These are phyloP conservation scores for Dothiorella sarmentorum DNA, from an alignment of 2,329 filamentous ascomycete species.

Conservation along the genomic window DNA sequence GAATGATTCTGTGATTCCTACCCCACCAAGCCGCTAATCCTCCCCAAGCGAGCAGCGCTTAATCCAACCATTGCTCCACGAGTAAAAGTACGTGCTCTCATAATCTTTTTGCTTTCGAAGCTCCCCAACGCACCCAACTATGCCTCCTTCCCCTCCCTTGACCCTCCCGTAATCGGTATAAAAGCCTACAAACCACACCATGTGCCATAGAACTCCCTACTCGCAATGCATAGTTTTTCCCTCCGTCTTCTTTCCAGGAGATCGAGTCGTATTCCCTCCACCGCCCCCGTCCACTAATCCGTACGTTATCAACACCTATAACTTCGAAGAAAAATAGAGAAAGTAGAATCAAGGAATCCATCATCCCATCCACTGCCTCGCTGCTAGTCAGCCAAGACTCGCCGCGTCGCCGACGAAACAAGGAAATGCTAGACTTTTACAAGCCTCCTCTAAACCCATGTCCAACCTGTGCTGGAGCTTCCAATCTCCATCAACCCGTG, in stretches of 20 bases:
- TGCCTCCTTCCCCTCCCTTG: not conserved
- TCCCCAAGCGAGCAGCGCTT: not conserved
- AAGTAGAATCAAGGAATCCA: not conserved
- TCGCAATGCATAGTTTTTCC: constrained; percentile 13
- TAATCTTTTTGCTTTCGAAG: not conserved
- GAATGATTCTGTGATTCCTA: no score
- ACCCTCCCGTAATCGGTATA: constrained; percentile 13
- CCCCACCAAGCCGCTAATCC: no score
- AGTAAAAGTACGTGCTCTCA: not conserved
- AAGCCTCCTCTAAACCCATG: constrained; percentile 11
- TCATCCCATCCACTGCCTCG: not conserved
- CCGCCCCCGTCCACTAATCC: constrained; percentile 4
- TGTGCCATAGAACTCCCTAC: constrained; percentile 14
- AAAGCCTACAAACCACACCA: constrained; percentile 10
- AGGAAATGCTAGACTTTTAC: constrained; percentile 11
- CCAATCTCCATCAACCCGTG: constrained; percentile 18
- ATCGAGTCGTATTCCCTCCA: constrained; percentile 14
- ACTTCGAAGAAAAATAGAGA: not conserved
- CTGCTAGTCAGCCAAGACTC: not conserved
- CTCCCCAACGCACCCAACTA: not conserved
- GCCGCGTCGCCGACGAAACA: constrained; percentile 1
- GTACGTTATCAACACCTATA: constrained; percentile 11
- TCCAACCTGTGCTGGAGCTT: not conserved
- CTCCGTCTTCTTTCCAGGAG: constrained; percentile 13
- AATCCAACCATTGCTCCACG: not conserved